Evolutionary conservation across 768 basidiomycete genomes (phyloP), one percentile per base, ranked within the genome.

Genomic region (Boletellus ananas): DNA sequence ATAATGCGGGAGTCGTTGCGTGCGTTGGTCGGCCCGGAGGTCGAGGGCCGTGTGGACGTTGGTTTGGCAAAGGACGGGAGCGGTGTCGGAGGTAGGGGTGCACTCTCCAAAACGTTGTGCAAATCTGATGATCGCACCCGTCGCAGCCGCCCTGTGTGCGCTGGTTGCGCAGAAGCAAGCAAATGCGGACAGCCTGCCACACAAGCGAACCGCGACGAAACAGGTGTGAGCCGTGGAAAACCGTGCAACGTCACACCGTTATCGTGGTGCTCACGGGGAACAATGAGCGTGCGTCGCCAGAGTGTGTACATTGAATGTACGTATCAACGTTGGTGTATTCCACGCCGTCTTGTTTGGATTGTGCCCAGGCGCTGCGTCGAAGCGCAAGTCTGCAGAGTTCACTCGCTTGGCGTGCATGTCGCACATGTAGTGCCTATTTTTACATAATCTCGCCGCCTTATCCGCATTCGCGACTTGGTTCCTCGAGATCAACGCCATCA

Each of bases 51-150:
- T 27, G 83, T 96, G 1, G 78, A 85, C 43, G 89, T 98, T 59
- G 95, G 92, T 34, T 66, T 98, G 65, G 96, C 96, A 4, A 98
- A 96, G 69, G 96, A 99, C 59, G 96, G 96, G 12, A 94, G 91
- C 61, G 96, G 95, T 34, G 93, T 94, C 36, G 96, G 96, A 63
- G 95, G 94, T 96, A 68, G 16, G 34, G 47, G n/a, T 8, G 16
- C 17, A 13, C 35, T 20, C 6, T 17, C 40, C 34, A 44, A 40
- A 34, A 18, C 5, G 17, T 6, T 3, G 34, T 5, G 34, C 21
- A 50, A 14, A 16, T 41, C 39, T 53, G 35, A 51, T 40, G 50
- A 40, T 57, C 45, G 12, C 44, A 43, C 36, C 17, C 43, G 29
- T 23, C 17, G 25, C 53, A 94, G 93, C 93, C 65, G 93, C 93